Evolutionary conservation across 495 filamentous ascomycete genomes (phyloP).

Genomic region (Xylaria scruposa): DNA sequence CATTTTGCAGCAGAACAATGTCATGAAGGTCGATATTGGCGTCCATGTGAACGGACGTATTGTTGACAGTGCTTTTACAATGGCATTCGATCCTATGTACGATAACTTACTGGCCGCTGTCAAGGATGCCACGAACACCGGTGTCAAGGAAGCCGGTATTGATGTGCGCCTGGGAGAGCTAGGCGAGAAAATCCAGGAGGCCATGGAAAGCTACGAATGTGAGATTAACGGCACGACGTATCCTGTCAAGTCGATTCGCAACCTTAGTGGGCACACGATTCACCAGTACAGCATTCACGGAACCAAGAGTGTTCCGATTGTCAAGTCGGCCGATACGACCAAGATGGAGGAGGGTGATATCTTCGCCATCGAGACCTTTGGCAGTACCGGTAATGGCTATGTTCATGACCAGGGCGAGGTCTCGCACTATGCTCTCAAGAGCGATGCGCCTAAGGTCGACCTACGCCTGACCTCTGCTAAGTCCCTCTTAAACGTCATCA

Average conservation of each 20-base stretch:
- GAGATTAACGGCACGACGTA: constrained; percentile 77
- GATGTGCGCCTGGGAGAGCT: constrained; percentile 81
- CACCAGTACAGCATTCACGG: constrained; percentile 87
- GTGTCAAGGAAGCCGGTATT: constrained; percentile 83
- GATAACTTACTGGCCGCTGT: constrained; percentile 83
- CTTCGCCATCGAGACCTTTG: constrained; percentile 94
- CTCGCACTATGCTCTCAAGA: constrained; percentile 75
- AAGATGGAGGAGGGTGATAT: constrained; percentile 96
- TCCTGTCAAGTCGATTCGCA: constrained; percentile 85
- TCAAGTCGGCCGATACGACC: constrained; percentile 78
- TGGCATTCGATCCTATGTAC: constrained; percentile 85
- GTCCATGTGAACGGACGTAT: constrained; percentile 91
- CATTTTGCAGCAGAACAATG: constrained; percentile 78
- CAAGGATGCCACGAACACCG: constrained; percentile 86
- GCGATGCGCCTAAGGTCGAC: constrained; percentile 69
- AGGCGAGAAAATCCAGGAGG: constrained; percentile 79
- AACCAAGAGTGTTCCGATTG: constrained; percentile 85
- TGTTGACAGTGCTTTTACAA: constrained; percentile 91
- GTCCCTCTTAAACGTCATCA: constrained; percentile 81
- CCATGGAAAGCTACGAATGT: constrained; percentile 89
- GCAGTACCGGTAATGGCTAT: constrained; percentile 87
- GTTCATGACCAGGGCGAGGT: constrained; percentile 83
- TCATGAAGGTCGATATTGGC: constrained; percentile 94
- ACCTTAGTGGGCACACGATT: constrained; percentile 91
- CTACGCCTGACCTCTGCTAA: constrained; percentile 78